These are phyloP conservation scores for Neofusicoccum sp. DNA, from an alignment of 2,329 filamentous ascomycete genomes.

Conservation along the genomic window DNA sequence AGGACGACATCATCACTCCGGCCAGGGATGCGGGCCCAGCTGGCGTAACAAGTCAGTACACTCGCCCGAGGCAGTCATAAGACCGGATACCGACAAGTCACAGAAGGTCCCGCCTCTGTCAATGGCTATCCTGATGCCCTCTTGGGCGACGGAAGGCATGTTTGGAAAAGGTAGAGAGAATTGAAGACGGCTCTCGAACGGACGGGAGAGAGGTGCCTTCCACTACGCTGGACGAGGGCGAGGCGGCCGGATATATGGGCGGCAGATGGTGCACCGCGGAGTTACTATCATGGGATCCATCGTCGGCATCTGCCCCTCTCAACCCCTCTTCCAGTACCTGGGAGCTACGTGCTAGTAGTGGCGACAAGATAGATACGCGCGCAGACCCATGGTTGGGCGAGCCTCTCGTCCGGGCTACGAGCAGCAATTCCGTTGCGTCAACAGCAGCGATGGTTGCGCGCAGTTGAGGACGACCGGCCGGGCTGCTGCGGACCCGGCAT, in stretches of 20 bases:
- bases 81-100: not conserved
- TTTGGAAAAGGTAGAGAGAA: not conserved
- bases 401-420: not conserved
- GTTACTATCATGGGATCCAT: constrained; percentile 11
- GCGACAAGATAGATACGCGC: not conserved
- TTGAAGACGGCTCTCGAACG: not conserved
- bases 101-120: constrained; percentile 33
- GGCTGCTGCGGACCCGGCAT: not conserved
- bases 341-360: not conserved
- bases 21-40: constrained; percentile 87
- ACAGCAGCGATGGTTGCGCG: not conserved
- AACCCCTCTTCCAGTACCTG: constrained; percentile 1
- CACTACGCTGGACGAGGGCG: not conserved
- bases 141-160: constrained; percentile 17
- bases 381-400: not conserved
- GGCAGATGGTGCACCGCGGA: not conserved
- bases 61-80: not conserved
- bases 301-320: constrained; percentile 5
- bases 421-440: not conserved
- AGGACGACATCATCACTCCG: constrained; percentile 63
- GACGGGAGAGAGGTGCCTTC: not conserved
- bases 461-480: not conserved
- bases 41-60: constrained; percentile 33
- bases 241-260: constrained; percentile 7
- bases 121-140: constrained; percentile 71